Conservation (phyloP, 2,329 filamentous ascomycete genomes). For the Curvularia hawaiiensis region DNA sequence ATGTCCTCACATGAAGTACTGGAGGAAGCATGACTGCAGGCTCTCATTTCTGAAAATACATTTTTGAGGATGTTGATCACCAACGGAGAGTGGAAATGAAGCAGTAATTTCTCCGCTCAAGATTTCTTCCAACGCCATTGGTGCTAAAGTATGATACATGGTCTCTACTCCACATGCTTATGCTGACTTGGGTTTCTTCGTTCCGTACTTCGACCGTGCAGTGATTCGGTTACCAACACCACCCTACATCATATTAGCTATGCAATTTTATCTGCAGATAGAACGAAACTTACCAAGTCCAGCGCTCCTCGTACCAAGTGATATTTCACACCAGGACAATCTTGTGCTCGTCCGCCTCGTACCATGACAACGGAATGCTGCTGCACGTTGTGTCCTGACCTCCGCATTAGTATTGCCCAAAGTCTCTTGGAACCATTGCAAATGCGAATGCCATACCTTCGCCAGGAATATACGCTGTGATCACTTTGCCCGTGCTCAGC, state of each 20-base stretch:
- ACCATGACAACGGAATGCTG: conserved; percentile 98
- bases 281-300: conserved; percentile 75
- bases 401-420: conserved; percentile 11
- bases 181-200: conserved; percentile 88
- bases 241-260: conserved; percentile 63
- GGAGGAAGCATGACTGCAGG: background rate
- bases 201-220: conserved; percentile 94
- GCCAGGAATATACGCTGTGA: conserved; percentile 94
- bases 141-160: conserved; percentile 38
- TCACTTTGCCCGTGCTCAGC: conserved; percentile 81
- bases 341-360: conserved; percentile 89
- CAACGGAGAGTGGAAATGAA: background rate
- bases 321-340: conserved; percentile 98
- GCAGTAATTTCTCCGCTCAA: background rate
- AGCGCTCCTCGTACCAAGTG: conserved; percentile 88
- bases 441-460: conserved; percentile 63
- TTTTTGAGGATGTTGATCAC: background rate
- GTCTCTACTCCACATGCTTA: conserved; percentile 24
- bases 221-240: conserved; percentile 85
- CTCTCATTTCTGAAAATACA: background rate
- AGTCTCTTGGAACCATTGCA: conserved; percentile 6
- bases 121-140: conserved; percentile 25
- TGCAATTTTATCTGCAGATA: background rate
- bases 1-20: background rate
- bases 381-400: conserved; percentile 87